These are phyloP conservation scores for Podospora appendiculata DNA, from an alignment of 495 filamentous ascomycete genomes.

Conservation along the genomic window DNA sequence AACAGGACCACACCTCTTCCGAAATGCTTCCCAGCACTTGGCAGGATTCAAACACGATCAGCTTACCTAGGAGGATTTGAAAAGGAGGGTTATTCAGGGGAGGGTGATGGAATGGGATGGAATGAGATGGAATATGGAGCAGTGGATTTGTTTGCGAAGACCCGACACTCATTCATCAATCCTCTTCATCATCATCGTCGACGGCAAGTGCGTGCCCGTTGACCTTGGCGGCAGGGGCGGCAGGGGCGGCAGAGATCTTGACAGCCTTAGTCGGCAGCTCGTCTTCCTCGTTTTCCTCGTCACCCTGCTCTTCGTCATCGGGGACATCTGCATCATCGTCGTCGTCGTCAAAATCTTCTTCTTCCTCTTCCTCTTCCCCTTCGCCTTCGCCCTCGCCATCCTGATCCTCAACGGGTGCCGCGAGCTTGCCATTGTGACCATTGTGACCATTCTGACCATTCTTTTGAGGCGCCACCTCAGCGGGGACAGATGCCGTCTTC, in stretches of 20 bases:
- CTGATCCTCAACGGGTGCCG: constrained; percentile 15
- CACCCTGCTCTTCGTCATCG: constrained; percentile 26
- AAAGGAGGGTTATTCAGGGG: no score
- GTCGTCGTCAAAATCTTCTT: constrained; percentile 22
- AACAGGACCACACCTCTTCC: no score
- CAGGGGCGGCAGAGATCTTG: constrained; percentile 15
- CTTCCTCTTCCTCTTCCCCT: constrained; percentile 26
- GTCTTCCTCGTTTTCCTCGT: constrained; percentile 22
- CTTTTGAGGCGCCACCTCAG: constrained; percentile 21
- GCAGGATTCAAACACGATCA: no score
- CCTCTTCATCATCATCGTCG: constrained; percentile 27
- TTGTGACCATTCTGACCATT: constrained; percentile 18
- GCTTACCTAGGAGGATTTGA: no score
- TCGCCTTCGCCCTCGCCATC: constrained; percentile 18
- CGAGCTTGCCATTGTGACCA: constrained; percentile 13
- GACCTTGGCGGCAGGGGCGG: constrained; percentile 3
- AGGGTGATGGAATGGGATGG: no score
- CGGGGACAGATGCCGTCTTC: constrained; percentile 28
- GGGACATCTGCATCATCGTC: constrained; percentile 24
- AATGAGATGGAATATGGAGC: no score
- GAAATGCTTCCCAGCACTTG: no score
- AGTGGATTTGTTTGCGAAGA: neutral
- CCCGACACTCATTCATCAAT: constrained; percentile 9
- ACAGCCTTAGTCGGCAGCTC: constrained; percentile 26
- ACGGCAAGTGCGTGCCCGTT: constrained; percentile 15